Evolutionary conservation across 345 rosid species (phyloP).

Genomic region (Syzygium grande): DNA sequence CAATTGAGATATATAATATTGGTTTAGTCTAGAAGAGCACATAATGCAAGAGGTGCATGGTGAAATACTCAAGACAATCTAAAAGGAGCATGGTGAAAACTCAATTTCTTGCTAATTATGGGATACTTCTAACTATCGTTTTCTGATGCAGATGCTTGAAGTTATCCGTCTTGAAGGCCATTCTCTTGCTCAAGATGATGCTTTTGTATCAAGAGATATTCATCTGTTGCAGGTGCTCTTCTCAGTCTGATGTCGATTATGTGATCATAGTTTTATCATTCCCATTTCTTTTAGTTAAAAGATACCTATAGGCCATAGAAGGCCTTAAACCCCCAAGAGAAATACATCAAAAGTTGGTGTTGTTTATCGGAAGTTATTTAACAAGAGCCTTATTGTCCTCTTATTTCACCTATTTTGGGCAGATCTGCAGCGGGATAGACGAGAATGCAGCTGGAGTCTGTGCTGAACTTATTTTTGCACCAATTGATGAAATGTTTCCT

Average conservation of each 20-base stretch:
- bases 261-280: not conserved
- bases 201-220: conserved; percentile 84
- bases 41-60: not conserved
- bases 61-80: not conserved
- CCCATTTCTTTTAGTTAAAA: not conserved
- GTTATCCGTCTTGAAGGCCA: conserved; percentile 95
- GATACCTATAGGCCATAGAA: not conserved
- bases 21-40: not conserved
- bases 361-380: not conserved
- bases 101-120: not conserved
- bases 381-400: not conserved
- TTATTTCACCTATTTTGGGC: not conserved
- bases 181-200: conserved; percentile 86
- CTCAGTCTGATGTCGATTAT: not conserved
- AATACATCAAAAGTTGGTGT: not conserved
- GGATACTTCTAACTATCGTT: not conserved
- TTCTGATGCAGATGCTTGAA: conserved; percentile 63
- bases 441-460: conserved; percentile 90
- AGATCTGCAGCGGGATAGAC: conserved; percentile 95
- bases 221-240: conserved; percentile 85
- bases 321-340: not conserved
- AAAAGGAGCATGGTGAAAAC: not conserved
- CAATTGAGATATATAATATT: not conserved
- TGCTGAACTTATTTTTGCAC: conserved; percentile 92
- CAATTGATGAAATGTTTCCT: conserved; percentile 96